Evolutionary conservation across 1,139 yeast species (phyloP), one percentile per base, ranked within the genome.

Genomic region (Kodamaea fungicola): DNA sequence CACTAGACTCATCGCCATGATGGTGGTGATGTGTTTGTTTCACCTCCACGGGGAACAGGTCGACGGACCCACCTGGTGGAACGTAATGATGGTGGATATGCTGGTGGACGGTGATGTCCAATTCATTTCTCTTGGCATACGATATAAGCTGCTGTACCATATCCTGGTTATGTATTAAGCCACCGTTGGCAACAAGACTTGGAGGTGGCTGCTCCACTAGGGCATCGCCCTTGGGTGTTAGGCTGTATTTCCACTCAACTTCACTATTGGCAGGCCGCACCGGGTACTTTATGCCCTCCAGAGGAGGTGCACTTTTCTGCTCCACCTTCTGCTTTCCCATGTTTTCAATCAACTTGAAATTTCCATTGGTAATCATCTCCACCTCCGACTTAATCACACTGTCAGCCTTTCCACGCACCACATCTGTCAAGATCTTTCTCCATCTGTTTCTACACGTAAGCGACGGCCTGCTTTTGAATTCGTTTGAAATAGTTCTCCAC

Each of bases 401-500:
- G 37, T 64, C 61, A 0, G 82, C 82, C 40, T 68, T 71, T 4
- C 82, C 83, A 46, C 86, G 62, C 1, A 81, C 88, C 7, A 83
- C 84, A 47, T 80, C 81, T 0, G 94, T 81, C 33, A 85, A 83
- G 32, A 90, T 75, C 53, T 86, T 87, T 47, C 97, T 73, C 96
- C 96, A 90, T 42, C 96, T 71, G 59, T 90, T 90, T 44, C 97
- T 69, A 55, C 97, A 89, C 0, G 96, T 88, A 40, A 90, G 70
- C 42, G 95, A 83, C 2, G 97, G 95, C 39, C 97, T 67, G 33
- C 92, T 85, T 31, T 76, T 74, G 70, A 90, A 78, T 34, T 77
- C 81, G 34, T 64, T 57, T 2, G 95, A 79, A 3, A 90, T 84
- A 1, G 84, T 79, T 49, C 95, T 74, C 97, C 97, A 90, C 57